These are phyloP conservation scores for Oligophagozyma castellii DNA, from an alignment of 1,139 yeast genomes.

Conservation along the genomic window DNA sequence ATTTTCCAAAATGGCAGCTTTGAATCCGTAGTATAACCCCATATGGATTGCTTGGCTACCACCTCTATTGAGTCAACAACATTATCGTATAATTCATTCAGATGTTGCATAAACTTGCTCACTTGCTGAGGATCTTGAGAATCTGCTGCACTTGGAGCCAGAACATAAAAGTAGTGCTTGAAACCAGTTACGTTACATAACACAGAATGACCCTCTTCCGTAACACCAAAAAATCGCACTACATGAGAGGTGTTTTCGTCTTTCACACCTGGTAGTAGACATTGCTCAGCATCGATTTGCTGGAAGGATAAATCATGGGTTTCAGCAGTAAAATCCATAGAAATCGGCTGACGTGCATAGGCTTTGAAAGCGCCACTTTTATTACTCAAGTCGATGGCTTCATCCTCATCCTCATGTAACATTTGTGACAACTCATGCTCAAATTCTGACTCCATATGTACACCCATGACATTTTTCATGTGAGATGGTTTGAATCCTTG, in stretches of 20 bases:
- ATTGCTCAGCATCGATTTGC: conserved; percentile 91
- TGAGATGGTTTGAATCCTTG: conserved; percentile 17
- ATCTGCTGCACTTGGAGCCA: conserved; percentile 53
- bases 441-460: conserved; percentile 38
- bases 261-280: conserved; percentile 34
- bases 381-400: conserved; percentile 4
- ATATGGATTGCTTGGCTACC: conserved; percentile 64
- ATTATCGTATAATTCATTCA: conserved; percentile 35
- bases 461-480: conserved; percentile 8
- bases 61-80: conserved; percentile 48
- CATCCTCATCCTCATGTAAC: conserved; percentile 30
- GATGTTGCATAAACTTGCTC: conserved; percentile 32
- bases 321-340: conserved; percentile 35
- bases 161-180: conserved; percentile 79
- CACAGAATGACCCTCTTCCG: conserved; percentile 76
- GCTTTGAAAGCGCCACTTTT: conserved; percentile 5
- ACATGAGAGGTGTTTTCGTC: conserved; percentile 31
- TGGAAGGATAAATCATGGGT: conserved; percentile 58
- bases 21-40: conserved; percentile 81
- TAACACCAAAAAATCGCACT: conserved; percentile 85
- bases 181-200: conserved; percentile 85
- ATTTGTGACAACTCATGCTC: conserved; percentile 51
- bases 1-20: conserved; percentile 74
- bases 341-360: conserved; percentile 38
- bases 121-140: conserved; percentile 36